Conservation (phyloP, 768 basidiomycete genomes). For the Fomitopsis pulvina region DNA sequence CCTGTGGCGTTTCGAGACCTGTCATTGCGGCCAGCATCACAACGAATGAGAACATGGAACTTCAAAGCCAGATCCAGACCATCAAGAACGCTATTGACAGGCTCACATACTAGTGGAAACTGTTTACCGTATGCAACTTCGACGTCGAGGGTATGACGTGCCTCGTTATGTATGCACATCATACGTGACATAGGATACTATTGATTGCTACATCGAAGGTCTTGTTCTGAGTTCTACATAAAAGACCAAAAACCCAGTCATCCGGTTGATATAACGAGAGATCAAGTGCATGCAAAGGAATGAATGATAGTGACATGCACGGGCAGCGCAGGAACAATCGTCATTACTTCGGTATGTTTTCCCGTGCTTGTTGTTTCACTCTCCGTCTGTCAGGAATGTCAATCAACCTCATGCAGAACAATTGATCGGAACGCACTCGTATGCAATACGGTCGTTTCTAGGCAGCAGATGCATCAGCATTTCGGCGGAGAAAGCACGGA, state of each 20-base stretch:
- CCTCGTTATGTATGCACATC: too few relatives aligned
- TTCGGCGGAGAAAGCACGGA: background rate
- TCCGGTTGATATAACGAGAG: too few relatives aligned
- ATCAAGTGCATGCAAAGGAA: too few relatives aligned
- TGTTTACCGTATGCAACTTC: background rate
- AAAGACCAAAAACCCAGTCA: too few relatives aligned
- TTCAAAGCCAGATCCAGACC: slow-evolving; percentile 81
- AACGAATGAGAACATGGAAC: slow-evolving; percentile 91
- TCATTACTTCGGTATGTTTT: slow-evolving; percentile 78
- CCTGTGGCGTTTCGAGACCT: slow-evolving; percentile 91
- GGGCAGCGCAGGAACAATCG: slow-evolving; percentile 12
- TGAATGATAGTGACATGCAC: too few relatives aligned
- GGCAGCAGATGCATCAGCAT: background rate
- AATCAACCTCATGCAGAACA: background rate
- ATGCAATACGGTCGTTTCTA: slow-evolving; percentile 91
- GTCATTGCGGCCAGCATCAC: slow-evolving; percentile 95
- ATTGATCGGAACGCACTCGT: slow-evolving; percentile 59
- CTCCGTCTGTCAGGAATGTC: slow-evolving; percentile 45
- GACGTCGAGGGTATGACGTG: too few relatives aligned
- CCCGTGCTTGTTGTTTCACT: slow-evolving; percentile 81
- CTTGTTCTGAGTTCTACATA: too few relatives aligned
- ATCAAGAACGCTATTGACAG: slow-evolving; percentile 83
- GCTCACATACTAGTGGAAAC: slow-evolving; percentile 34
- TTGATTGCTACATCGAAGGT: too few relatives aligned
- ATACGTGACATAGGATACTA: too few relatives aligned